Percentiles rank a stretch among this genome's conserved stretches.
phyloP scores from a whole-genome alignment of 495 filamentous ascomycete species.

The Friedmanniomyces simplex region DNA sequence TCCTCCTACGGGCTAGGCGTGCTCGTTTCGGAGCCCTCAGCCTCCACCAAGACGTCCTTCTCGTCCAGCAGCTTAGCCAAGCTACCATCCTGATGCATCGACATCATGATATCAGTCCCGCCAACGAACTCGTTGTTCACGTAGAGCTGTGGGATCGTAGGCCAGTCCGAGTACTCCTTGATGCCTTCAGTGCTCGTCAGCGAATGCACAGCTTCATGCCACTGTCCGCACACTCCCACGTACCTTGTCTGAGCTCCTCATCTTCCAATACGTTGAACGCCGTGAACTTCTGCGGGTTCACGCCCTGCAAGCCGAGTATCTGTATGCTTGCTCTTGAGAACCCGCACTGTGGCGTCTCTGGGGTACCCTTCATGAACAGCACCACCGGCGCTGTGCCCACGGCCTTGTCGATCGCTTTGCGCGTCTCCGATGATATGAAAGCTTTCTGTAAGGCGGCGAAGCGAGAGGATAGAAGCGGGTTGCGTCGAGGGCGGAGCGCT shows the following conservation, averaged over 20 bases:
- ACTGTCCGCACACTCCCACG: constrained; percentile 20
- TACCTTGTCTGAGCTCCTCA: constrained; percentile 73
- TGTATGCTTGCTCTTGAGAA: constrained; percentile 94
- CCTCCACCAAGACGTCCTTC: constrained; percentile 63
- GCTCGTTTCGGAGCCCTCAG: constrained; percentile 10
- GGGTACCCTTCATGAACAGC: constrained; percentile 98
- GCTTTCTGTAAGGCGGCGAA: constrained; percentile 39
- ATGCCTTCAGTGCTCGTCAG: constrained; percentile 52
- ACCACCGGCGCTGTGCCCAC: constrained; percentile 79
- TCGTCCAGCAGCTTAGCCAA: constrained; percentile 83
- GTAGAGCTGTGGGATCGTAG: constrained; percentile 95
- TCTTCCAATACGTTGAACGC: constrained; percentile 96
- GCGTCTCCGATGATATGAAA: constrained; percentile 65
- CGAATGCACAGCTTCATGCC: neutral
- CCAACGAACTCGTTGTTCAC: constrained; percentile 91
- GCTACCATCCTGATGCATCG: constrained; percentile 95
- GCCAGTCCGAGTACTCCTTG: constrained; percentile 98
- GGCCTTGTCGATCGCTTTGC: constrained; percentile 75
- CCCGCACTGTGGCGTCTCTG: constrained; percentile 93
- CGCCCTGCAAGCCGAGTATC: constrained; percentile 86
- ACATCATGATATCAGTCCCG: constrained; percentile 91
- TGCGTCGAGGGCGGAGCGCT: constrained; percentile 16
- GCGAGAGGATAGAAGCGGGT: constrained; percentile 22
- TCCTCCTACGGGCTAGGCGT: constrained; percentile 2
- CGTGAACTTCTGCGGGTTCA: constrained; percentile 91